Conservation (phyloP, 1,139 yeast species). For the Saccharomycopsis hybrid region DNA sequence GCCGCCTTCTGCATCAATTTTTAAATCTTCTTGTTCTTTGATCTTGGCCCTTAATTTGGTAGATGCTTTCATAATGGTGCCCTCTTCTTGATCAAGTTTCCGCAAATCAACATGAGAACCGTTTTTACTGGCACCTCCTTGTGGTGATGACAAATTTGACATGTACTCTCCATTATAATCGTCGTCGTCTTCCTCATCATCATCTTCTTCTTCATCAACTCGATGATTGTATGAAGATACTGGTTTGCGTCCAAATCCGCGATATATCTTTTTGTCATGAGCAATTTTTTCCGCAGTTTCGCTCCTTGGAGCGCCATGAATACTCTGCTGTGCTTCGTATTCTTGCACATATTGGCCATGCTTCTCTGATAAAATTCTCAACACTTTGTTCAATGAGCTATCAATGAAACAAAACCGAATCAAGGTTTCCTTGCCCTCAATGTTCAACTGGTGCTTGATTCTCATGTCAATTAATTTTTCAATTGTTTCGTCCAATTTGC, state of each 20-base stretch:
- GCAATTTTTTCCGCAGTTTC: background rate
- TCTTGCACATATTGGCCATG: constrained; percentile 5
- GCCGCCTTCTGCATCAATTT: constrained; percentile 1
- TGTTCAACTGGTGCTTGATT: constrained; percentile 43
- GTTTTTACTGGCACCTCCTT: background rate
- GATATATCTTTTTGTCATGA: background rate
- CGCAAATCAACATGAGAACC: constrained; percentile 7
- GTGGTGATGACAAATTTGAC: too few relatives aligned
- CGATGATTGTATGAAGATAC: background rate
- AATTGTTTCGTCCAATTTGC: constrained; percentile 46
- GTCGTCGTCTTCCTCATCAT: constrained; percentile 9
- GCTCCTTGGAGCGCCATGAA: background rate
- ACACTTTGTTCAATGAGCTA: constrained; percentile 61
- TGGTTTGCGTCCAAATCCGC: background rate
- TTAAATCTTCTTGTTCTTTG: background rate
- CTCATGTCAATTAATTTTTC: constrained; percentile 52
- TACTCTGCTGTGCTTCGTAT: background rate
- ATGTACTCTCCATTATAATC: constrained; percentile 1
- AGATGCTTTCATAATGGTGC: constrained; percentile 17
- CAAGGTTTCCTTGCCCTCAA: constrained; percentile 69
- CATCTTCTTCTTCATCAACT: background rate
- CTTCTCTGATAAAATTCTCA: constrained; percentile 42
- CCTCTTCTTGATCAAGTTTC: constrained; percentile 19
- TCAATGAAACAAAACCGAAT: constrained; percentile 63
- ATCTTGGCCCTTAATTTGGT: background rate